A percentile compares a stretch with the other conserved stretches of the same genome.
These are phyloP conservation scores for Cercophora newfieldiana DNA, from an alignment of 495 filamentous ascomycete species.

Conservation along the genomic window DNA sequence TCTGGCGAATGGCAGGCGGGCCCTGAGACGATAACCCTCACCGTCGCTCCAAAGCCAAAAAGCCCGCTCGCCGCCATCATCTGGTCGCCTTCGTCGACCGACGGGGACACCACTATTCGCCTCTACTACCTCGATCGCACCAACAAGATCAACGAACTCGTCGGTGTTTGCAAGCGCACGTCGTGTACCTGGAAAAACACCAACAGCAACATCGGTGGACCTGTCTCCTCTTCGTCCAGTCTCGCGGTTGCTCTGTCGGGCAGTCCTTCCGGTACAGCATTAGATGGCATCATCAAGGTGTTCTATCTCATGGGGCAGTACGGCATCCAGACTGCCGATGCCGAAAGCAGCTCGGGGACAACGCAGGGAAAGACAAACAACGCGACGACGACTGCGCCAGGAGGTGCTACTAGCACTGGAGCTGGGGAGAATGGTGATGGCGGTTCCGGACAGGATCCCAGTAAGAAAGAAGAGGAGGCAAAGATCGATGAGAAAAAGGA, in stretches of 20 bases:
- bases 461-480: not conserved
- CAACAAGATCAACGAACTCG: constrained; percentile 3
- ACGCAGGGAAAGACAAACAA: not conserved
- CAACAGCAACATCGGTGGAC: not conserved
- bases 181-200: not conserved
- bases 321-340: not conserved
- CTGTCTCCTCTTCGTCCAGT: not conserved
- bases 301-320: not conserved
- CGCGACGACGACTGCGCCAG: not conserved
- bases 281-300: not conserved
- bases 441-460: too few relatives aligned
- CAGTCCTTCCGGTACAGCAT: not conserved
- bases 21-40: not conserved
- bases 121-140: constrained; percentile 2
- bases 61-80: not conserved
- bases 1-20: not conserved
- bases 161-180: not conserved
- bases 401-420: not conserved
- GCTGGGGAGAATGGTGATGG: not conserved
- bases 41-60: not conserved
- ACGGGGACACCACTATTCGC: not conserved
- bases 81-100: not conserved
- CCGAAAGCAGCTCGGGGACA: not conserved
- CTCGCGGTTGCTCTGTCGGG: not conserved
- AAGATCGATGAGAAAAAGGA: not conserved